Base-by-base conservation (phyloP, 192 early-diverging fungal species). In the Backusella mclennaniae region DNA sequence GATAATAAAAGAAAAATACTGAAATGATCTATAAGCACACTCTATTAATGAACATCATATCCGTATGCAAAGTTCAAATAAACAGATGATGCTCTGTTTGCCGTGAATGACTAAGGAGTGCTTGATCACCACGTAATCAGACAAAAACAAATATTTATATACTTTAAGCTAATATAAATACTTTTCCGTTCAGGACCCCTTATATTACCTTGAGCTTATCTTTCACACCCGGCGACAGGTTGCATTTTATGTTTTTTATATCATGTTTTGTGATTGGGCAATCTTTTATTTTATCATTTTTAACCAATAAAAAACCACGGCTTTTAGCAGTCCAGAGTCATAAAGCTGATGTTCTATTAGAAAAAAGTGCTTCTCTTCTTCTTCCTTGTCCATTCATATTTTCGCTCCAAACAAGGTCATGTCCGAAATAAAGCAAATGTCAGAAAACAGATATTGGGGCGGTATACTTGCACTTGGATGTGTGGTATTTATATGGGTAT, bases 401-500 rank as follows among this genome's bases (percentile, higher is more conserved):
- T 29, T 63, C 15, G 12, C 15, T 4, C 15, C 42, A 44, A 14
- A 44, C 21, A 21, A 26, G 9, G 36, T 4, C 2, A 69, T 69
- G 68, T 69, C 68, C 35, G 35, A 69, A 35, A 35, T n/a, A 69
- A 69, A 69, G 35, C 36, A 41, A 12, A 21, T 69, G 8, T 23
- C 38, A 21, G 35, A 69, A 39, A 69, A 12, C 4, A 69, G 77
- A 49, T 78, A 78, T 53, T 73, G 41, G 36, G 66, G 68, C 41
- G 94, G 94, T 8, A 84, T 94, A 23, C 19, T 89, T 3, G 83
- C 89, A 31, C 84, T 95, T 19, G 76, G 93, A 5, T 79, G 84
- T 72, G 93, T 95, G 4, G 94, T 94, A 49, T 81, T 92, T 75
- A 93, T 95, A 67, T 95, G 94, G 94, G 92, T 93, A 1, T 84